phyloP scores from a whole-genome alignment of 148 eudicot species.

The Heliosperma pusillum region DNA sequence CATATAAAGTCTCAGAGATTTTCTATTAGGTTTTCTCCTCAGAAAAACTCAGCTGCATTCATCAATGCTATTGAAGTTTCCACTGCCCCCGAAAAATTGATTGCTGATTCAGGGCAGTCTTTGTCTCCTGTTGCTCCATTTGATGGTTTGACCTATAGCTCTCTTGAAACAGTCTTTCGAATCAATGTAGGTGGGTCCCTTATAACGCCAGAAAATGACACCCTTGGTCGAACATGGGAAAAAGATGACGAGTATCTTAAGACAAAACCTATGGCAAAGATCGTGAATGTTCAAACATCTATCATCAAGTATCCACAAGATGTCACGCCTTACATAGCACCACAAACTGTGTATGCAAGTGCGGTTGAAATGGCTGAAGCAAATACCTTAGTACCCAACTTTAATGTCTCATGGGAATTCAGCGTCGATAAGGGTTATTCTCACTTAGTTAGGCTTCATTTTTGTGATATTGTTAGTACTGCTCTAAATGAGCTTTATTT shows the following conservation, averaged over 20 bases:
- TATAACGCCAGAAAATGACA: constrained; percentile 47
- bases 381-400: constrained; percentile 38
- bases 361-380: constrained; percentile 70
- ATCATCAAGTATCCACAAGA: constrained; percentile 48
- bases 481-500: constrained; percentile 62
- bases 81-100: constrained; percentile 54
- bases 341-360: constrained; percentile 55
- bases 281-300: constrained; percentile 36
- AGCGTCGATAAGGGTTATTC: constrained; percentile 40
- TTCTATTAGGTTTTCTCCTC: constrained; percentile 45
- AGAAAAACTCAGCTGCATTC: constrained; percentile 49
- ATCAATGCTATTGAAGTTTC: constrained; percentile 74
- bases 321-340: constrained; percentile 57
- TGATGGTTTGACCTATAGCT: constrained; percentile 33
- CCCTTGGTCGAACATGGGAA: constrained; percentile 63
- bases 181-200: constrained; percentile 61
- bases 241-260: constrained; percentile 38
- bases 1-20: constrained; percentile 46
- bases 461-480: constrained; percentile 71
- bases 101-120: constrained; percentile 39
- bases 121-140: constrained; percentile 43
- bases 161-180: constrained; percentile 52
- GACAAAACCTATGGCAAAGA: constrained; percentile 27
- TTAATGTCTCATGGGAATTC: constrained; percentile 66
- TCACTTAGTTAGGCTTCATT: constrained; percentile 69